phyloP scores from a whole-genome alignment of 106 monocot species.

The Chionographis japonica region DNA sequence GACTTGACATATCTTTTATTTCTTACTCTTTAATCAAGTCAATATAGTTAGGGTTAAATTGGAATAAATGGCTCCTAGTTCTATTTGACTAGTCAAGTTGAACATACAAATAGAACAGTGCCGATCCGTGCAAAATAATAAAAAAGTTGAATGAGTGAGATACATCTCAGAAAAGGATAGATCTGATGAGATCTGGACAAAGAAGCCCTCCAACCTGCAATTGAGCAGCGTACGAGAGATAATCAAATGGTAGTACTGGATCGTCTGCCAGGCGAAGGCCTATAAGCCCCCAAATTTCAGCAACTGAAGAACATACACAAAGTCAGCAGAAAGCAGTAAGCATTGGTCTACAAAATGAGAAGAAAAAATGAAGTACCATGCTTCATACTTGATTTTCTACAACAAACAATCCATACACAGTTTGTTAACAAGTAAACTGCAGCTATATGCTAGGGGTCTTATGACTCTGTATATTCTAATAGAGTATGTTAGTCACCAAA shows the following conservation, averaged over 20 bases:
- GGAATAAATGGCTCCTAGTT: background rate
- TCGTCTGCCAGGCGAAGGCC: constrained; percentile 71
- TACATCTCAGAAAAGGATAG: background rate
- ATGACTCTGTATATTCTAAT: too few relatives aligned
- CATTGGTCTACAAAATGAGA: background rate
- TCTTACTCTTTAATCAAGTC: too few relatives aligned
- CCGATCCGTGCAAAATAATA: background rate
- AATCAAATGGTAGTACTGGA: constrained; percentile 68
- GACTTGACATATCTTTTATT: too few relatives aligned
- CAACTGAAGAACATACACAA: constrained; percentile 35
- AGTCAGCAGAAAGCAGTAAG: constrained; percentile 4
- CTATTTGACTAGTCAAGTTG: background rate
- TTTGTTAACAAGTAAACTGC: too few relatives aligned
- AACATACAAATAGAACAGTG: background rate
- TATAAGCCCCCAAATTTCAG: constrained; percentile 85
- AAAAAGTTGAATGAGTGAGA: background rate
- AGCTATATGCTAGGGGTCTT: too few relatives aligned
- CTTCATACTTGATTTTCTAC: too few relatives aligned
- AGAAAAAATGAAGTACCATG: background rate
- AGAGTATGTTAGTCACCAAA: too few relatives aligned
- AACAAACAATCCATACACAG: too few relatives aligned
- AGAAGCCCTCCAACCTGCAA: constrained; percentile 41
- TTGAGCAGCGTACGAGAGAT: constrained; percentile 55
- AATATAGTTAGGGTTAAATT: background rate
- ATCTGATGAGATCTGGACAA: background rate